These are phyloP conservation scores for Pelargonium fulgidum DNA, from an alignment of 441 rosid genomes.

Conservation along the genomic window DNA sequence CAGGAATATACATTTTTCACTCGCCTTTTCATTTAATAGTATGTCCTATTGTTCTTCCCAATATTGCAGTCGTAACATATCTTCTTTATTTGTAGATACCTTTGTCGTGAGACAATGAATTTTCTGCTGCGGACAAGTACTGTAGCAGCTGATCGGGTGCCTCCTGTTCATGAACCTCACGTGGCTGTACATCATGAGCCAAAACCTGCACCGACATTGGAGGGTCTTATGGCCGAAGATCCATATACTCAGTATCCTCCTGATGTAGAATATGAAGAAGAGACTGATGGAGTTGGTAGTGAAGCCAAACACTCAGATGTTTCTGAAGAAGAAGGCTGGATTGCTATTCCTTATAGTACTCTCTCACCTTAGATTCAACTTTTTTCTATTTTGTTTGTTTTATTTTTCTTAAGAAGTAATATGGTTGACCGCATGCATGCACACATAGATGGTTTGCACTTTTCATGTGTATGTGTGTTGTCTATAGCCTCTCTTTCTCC, in stretches of 20 bases:
- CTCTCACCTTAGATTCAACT: conserved; percentile 8
- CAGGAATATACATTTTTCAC: neutral
- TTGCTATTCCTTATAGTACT: conserved; percentile 73
- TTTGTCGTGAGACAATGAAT: conserved; percentile 50
- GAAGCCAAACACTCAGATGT: conserved; percentile 58
- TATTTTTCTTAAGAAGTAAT: neutral
- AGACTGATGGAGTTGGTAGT: conserved; percentile 28
- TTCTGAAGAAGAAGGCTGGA: conserved; percentile 87
- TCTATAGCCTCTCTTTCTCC: too few species aligned
- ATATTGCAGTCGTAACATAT: neutral
- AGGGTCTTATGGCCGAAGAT: conserved; percentile 61
- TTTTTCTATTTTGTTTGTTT: neutral
- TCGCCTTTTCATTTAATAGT: neutral
- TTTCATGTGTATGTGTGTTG: neutral
- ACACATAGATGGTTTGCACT: neutral
- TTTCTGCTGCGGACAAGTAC: conserved; percentile 60
- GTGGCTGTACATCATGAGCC: conserved; percentile 26
- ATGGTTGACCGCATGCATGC: neutral
- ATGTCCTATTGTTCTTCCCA: too few species aligned
- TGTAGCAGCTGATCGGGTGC: conserved; percentile 39
- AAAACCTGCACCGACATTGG: conserved; percentile 45
- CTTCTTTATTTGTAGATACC: conserved; percentile 21
- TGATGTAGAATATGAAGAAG: conserved; percentile 27
- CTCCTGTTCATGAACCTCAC: conserved; percentile 42
- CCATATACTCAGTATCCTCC: conserved; percentile 40